Evolutionary conservation across 2,329 filamentous ascomycete genomes (phyloP), one percentile per base, ranked within the genome.

Genomic region (Cucurbitaria berberidis): DNA sequence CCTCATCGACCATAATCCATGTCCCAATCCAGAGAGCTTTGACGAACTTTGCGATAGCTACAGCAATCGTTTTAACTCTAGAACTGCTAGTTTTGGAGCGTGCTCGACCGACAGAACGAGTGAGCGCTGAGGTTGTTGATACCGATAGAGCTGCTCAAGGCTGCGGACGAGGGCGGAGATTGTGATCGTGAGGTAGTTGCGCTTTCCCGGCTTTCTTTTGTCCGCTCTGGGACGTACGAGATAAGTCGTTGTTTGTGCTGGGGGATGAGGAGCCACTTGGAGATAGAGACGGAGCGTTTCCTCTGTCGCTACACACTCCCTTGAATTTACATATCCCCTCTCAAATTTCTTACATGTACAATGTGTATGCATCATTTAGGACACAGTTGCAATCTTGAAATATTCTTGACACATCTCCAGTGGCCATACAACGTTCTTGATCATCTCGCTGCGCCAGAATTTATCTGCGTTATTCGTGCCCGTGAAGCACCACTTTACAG

Each of bases 11-110:
- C 16, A 49, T 30, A 3, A 44, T 32, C 39, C 47, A 49, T 24
- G 47, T 49, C 16, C 39, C 40, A 9, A 30, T 22, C 47, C 40
- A 49, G 30, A 49, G 47, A 16, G 43, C 24, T 29, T 19, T 11
- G 15, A 44, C 47, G 32, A 49, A 34, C 3, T 30, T 36, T 9
- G 11, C 35, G 16, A 38, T 22, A 5, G 35, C 30, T n/a, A 8
- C n/a, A 18, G 16, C n/a, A 13, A 21, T 38, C 10, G 35, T 8
- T 10, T 5, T 11, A 18, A 9, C 21, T 10, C 35, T 38, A 5
- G 18, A 19, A 3, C 10, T 22, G 19, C 35, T 38, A 8, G 35
- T 5, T 5, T 7, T 13, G 18, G 35, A 38, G 3, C 5, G 8
- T 10, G 18, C 15, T 15, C 18, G 21, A 18, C 11, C 13, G 16